phyloP scores from a whole-genome alignment of 768 basidiomycete species.

The Chalciporus chontae region DNA sequence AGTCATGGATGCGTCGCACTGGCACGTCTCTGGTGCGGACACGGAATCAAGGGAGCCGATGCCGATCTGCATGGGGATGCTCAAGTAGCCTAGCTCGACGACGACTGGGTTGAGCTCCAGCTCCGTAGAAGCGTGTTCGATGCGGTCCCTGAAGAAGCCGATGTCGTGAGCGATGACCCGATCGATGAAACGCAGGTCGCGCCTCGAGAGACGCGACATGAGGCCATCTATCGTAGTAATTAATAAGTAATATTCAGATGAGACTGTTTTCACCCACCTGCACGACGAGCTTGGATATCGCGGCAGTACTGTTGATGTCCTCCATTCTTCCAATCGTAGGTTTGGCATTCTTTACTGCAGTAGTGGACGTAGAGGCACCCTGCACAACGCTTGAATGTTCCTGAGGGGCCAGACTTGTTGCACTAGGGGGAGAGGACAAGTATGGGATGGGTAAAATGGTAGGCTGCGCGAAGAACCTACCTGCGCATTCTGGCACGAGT shows the following conservation, averaged over 20 bases:
- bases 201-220: constrained; percentile 17
- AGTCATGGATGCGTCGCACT: constrained; percentile 18
- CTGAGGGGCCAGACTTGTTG: constrained; percentile 21
- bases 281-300: constrained; percentile 25
- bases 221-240: constrained; percentile 17
- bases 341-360: constrained; percentile 30
- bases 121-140: constrained; percentile 10
- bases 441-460: not conserved
- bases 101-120: constrained; percentile 14
- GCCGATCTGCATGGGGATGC: constrained; percentile 13
- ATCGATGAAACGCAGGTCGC: constrained; percentile 25
- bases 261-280: constrained; percentile 13
- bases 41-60: constrained; percentile 15
- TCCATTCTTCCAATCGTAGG: constrained; percentile 28
- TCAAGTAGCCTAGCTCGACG: constrained; percentile 26
- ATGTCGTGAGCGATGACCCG: constrained; percentile 21
- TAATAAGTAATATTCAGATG: not conserved
- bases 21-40: constrained; percentile 15
- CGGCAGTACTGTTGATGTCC: constrained; percentile 24
- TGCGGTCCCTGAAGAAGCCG: constrained; percentile 10
- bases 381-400: constrained; percentile 25
- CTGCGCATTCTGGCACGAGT: constrained; percentile 26
- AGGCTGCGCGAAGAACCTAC: constrained; percentile 5
- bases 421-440: constrained; percentile 15
- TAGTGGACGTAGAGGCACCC: constrained; percentile 30